Conservation (phyloP, 768 basidiomycete genomes). For the Termitomyces bulborhizus region DNA sequence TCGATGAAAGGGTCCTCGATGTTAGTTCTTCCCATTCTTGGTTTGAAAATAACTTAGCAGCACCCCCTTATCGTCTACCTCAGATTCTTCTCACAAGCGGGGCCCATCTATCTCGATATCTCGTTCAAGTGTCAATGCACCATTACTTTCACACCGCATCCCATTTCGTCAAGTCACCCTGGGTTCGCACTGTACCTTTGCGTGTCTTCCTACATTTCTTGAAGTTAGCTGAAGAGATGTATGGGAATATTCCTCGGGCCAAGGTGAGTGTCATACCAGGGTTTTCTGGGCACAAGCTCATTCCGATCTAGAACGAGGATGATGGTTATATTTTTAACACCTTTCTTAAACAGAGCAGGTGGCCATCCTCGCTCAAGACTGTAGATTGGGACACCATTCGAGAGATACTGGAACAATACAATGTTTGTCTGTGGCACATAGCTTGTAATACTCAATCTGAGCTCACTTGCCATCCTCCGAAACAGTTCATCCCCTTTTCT, state of each 20-base stretch:
- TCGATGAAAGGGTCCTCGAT: constrained; percentile 63
- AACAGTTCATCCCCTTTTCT: constrained; percentile 74
- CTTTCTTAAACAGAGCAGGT: constrained; percentile 66
- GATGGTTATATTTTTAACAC: constrained; percentile 60
- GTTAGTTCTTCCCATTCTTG: constrained; percentile 36
- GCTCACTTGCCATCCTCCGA: constrained; percentile 8
- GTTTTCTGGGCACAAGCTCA: constrained; percentile 2
- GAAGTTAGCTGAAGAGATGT: constrained; percentile 47
- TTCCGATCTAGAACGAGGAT: constrained; percentile 50
- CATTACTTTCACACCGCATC: constrained; percentile 70
- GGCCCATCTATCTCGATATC: constrained; percentile 73
- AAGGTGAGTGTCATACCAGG: constrained; percentile 31
- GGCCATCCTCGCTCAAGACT: constrained; percentile 50
- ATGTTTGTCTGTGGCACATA: constrained; percentile 34
- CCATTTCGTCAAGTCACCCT: constrained; percentile 70
- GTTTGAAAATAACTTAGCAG: constrained; percentile 9
- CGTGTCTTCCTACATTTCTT: constrained; percentile 61
- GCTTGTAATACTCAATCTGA: constrained; percentile 11
- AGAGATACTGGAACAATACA: constrained; percentile 64
- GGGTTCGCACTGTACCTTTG: constrained; percentile 63
- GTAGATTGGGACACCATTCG: constrained; percentile 60
- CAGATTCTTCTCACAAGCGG: constrained; percentile 73
- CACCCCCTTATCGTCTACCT: constrained; percentile 5
- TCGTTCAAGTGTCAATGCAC: constrained; percentile 71
- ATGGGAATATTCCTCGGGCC: constrained; percentile 60